phyloP scores from a whole-genome alignment of 2,329 filamentous ascomycete species.

The Trichoderma guizhouense region DNA sequence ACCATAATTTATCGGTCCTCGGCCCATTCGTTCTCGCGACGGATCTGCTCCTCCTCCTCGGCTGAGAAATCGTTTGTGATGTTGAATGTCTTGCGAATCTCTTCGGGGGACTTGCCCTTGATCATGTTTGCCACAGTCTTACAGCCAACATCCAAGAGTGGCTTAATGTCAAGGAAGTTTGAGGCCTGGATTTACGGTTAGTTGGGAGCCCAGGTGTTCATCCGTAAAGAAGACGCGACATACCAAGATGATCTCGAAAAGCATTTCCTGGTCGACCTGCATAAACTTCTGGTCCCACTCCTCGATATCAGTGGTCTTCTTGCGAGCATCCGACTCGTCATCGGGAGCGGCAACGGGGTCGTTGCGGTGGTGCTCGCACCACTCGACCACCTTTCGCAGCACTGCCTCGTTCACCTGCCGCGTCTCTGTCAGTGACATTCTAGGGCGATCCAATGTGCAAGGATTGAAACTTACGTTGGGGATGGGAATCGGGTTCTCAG shows the following conservation, averaged over 20 bases:
- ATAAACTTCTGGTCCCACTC: constrained; percentile 99
- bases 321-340: constrained; percentile 88
- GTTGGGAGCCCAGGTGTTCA: constrained; percentile 3
- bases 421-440: constrained; percentile 18
- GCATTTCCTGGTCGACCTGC: constrained; percentile 99
- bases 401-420: constrained; percentile 83
- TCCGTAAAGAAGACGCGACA: constrained; percentile 32
- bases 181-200: constrained; percentile 61
- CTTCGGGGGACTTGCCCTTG: constrained; percentile 99
- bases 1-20: constrained; percentile 63
- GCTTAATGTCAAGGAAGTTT: constrained; percentile 99
- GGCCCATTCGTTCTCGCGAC: constrained; percentile 87
- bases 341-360: constrained; percentile 80
- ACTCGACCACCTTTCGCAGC: constrained; percentile 93
- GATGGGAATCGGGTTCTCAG: constrained; percentile 74
- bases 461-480: constrained; percentile 60
- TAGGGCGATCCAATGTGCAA: background rate
- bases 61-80: constrained; percentile 99
- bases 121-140: constrained; percentile 99
- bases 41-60: constrained; percentile 98
- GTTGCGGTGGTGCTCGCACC: constrained; percentile 92
- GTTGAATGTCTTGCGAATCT: constrained; percentile 99
- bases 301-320: constrained; percentile 98
- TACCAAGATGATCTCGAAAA: constrained; percentile 98
- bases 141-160: constrained; percentile 94